phyloP scores from a whole-genome alignment of 441 rosid genomes.

The Syzygium malaccense region DNA sequence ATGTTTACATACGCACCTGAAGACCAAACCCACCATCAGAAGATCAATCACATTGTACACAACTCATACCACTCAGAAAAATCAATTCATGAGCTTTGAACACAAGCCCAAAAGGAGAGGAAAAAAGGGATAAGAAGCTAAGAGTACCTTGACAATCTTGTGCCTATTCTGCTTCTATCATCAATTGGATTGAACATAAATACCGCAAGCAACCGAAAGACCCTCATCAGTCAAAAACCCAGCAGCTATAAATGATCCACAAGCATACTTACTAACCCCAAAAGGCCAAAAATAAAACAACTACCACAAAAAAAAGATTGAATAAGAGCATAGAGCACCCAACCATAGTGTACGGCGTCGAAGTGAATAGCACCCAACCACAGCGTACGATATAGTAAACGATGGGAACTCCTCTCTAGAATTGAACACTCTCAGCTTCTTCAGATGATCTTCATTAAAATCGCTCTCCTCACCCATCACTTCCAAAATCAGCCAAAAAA shows the following conservation, averaged over 20 bases:
- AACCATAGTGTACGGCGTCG: not conserved
- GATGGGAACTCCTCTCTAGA: not conserved
- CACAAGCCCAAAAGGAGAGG: not conserved
- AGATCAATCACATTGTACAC: not conserved
- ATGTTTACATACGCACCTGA: constrained; percentile 7
- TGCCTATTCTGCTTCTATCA: constrained; percentile 1
- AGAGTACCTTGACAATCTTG: not conserved
- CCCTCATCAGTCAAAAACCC: not conserved
- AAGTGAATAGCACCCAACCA: constrained; percentile 9
- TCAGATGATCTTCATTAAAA: not conserved
- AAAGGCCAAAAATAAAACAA: not conserved
- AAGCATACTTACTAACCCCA: no score
- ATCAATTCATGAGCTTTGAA: not conserved
- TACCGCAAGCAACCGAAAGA: not conserved
- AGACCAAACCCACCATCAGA: not conserved
- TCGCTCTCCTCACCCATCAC: constrained; percentile 8
- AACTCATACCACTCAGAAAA: not conserved
- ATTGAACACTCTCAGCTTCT: not conserved
- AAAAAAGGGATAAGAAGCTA: not conserved
- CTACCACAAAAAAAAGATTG: not conserved
- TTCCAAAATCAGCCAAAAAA: not conserved
- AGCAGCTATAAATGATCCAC: not conserved
- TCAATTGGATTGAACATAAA: constrained; percentile 2
- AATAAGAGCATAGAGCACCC: not conserved
- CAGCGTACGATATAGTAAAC: not conserved